Base-by-base conservation (phyloP, 1,139 yeast species). In the Hansenula sp. region DNA sequence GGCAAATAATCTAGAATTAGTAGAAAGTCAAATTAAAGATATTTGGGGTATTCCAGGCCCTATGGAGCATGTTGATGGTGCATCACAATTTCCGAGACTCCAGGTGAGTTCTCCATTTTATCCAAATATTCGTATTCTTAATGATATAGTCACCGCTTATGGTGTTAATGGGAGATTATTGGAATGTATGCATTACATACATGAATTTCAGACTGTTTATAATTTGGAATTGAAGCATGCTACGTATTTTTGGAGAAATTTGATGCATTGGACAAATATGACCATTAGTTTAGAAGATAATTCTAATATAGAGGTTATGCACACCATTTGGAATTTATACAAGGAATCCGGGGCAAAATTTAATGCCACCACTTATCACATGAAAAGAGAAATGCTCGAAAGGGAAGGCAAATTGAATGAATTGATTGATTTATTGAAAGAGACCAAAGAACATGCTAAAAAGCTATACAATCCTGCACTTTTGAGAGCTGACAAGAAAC, bases 51-150 rank as follows among this genome's bases (percentile, higher is more conserved):
- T 36, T 18, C 7, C 27, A 19, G 25, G 25, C 5, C 25, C 25
- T 21, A 21, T 6, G 5, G 25, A 21, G 8, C 25, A 5, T 6
- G 25, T 9, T 21, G 25, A 21, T 6, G 25, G 9, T 21, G 5
- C 25, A 21, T 21, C 25, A 11, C 7, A 28, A 13, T 13, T 12
- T 28, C 13, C 5, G 13, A 28, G 13, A 28, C 31, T 28, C 13
- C 11, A 6, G 31, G 5, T 12, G 9, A 28, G 18, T 8, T 36
- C 38, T 7, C n/a, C 33, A 28, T 27, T 57, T 2, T 56, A 55
- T 35, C 61, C 61, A 18, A 50, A 48, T 30, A 4, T 10, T 5
- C 43, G 44, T 4, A 39, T 57, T 1, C 15, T 57, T 5, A 40
- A 39, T 17, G 31, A 40, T 15, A 38, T 57, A 5, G 45, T 50